Evolutionary conservation across 2,329 filamentous ascomycete species (phyloP).

Genomic region (Trichoderma arundinaceum): DNA sequence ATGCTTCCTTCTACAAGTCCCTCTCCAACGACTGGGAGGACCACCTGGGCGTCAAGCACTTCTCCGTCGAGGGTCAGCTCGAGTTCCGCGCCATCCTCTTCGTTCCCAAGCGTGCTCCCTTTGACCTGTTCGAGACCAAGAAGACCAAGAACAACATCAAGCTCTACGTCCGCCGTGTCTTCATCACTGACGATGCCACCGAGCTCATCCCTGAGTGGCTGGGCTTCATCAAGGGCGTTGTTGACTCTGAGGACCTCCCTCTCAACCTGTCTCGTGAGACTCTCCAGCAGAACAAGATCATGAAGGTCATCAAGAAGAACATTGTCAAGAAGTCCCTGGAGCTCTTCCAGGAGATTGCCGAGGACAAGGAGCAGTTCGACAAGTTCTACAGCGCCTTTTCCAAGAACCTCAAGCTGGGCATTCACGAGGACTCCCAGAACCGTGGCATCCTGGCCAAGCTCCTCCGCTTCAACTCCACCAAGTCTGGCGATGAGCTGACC

Average conservation of each 20-base stretch:
- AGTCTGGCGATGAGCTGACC: slow-evolving; percentile 94
- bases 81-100: slow-evolving; percentile 99
- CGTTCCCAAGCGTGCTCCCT: slow-evolving; percentile 98
- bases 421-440: slow-evolving; percentile 99
- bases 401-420: slow-evolving; percentile 99
- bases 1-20: slow-evolving; percentile 99
- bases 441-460: slow-evolving; percentile 92
- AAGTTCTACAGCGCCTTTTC: slow-evolving; percentile 99
- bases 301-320: slow-evolving; percentile 99
- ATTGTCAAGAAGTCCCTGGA: slow-evolving; percentile 99
- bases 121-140: slow-evolving; percentile 99
- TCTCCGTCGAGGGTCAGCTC: slow-evolving; percentile 99
- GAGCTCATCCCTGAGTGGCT: slow-evolving; percentile 99
- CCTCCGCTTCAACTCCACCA: slow-evolving; percentile 98
- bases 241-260: slow-evolving; percentile 99
- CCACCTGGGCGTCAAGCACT: slow-evolving; percentile 99
- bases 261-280: slow-evolving; percentile 99
- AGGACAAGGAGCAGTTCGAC: slow-evolving; percentile 99
- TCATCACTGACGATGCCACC: slow-evolving; percentile 99
- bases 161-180: slow-evolving; percentile 99
- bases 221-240: slow-evolving; percentile 99
- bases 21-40: slow-evolving; percentile 99
- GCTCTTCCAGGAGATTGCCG: slow-evolving; percentile 98
- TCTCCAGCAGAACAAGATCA: slow-evolving; percentile 99
- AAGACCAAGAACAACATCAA: slow-evolving; percentile 99